A percentile compares a stretch with the other conserved stretches of the same genome.
Conservation (phyloP, 2,329 filamentous ascomycete species). For the Monilinia fructicola region DNA sequence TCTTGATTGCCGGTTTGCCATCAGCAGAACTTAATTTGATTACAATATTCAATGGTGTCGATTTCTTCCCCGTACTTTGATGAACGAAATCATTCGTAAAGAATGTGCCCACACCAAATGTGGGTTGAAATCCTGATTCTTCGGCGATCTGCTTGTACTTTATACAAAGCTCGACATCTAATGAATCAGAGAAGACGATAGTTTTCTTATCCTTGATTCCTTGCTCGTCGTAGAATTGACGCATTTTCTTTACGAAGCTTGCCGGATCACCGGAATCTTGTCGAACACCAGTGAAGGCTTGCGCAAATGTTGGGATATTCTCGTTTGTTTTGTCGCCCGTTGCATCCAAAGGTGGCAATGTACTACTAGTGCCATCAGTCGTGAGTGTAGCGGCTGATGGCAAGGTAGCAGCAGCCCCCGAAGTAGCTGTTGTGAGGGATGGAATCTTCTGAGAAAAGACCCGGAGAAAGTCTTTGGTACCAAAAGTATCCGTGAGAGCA, state of each 20-base stretch:
- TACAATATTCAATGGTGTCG: conserved; percentile 90
- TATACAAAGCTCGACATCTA: conserved; percentile 87
- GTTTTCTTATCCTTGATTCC: conserved; percentile 77
- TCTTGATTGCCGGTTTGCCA: conserved; percentile 83
- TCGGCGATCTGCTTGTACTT: conserved; percentile 87
- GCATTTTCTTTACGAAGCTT: conserved; percentile 64
- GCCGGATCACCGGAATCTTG: conserved; percentile 72
- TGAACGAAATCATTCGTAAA: conserved; percentile 92
- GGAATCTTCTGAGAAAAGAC: conserved; percentile 73
- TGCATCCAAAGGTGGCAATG: conserved; percentile 42
- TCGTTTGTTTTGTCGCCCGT: conserved; percentile 43
- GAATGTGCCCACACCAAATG: conserved; percentile 93
- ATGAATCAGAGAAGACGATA: conserved; percentile 92
- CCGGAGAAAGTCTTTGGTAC: conserved; percentile 82
- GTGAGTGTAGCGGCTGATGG: conserved; percentile 28
- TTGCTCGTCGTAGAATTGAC: conserved; percentile 46
- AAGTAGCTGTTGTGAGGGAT: conserved; percentile 39
- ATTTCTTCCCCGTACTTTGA: conserved; percentile 73
- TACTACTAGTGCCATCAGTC: conserved; percentile 1
- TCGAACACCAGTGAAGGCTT: conserved; percentile 65
- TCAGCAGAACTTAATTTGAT: conserved; percentile 90
- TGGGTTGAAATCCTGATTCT: conserved; percentile 74
- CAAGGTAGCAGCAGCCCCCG: conserved; percentile 32
- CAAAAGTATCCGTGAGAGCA: conserved; percentile 94
- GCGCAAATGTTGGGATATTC: conserved; percentile 55